Base-by-base conservation (phyloP, 495 filamentous ascomycete species). In the Neurospora sp. region DNA sequence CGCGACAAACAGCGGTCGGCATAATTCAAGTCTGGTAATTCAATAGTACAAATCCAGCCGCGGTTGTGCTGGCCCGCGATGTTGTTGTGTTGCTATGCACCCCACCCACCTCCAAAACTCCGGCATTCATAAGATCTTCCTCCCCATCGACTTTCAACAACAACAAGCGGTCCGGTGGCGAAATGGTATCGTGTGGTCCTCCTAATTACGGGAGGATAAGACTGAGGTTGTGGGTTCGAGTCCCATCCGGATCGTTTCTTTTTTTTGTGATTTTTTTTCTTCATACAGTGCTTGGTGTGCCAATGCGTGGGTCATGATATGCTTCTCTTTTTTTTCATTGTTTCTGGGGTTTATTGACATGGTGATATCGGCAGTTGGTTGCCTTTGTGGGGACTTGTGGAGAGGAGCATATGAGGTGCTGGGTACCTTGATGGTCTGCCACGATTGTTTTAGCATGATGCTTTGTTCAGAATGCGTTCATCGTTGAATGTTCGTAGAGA, bases 131-230 rank as follows among this genome's bases (percentile, higher is more conserved):
- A 48, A 48, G 0, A 0, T 2, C 44, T 1, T 54, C 0, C 0
- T 54, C 4, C 8, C 20, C 46, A 23, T 2, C 0, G 6, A 6
- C 3, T 0, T 59, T 27, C 1, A 59, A 59, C 2, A 8, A 18
- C 23, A 35, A 62, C 54, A 9, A 66, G 0, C 54, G 54, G 54
- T 66, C 54, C 54, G 54, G 54, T 66, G 54, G 54, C 54, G 54
- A 66, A 66, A 66, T 66, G 54, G 54, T 66, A 66, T 66, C 54
- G 54, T 66, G 54, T 66, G 54, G 54, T 66, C 54, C 54, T 66
- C 54, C 54, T 66, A 66, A 66, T 66, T 35, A 1, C 54, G 12
- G 54, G 54, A 66, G 54, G 54, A 66, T 66, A 66, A 66, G 54
- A 66, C 54, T 66, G 54, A 66, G 54, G 54, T 66, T 66, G 54